Evolutionary conservation across 2,329 filamentous ascomycete species (phyloP), one percentile per base, ranked within the genome.

Genomic region (Akanthomyces uredinophilus): DNA sequence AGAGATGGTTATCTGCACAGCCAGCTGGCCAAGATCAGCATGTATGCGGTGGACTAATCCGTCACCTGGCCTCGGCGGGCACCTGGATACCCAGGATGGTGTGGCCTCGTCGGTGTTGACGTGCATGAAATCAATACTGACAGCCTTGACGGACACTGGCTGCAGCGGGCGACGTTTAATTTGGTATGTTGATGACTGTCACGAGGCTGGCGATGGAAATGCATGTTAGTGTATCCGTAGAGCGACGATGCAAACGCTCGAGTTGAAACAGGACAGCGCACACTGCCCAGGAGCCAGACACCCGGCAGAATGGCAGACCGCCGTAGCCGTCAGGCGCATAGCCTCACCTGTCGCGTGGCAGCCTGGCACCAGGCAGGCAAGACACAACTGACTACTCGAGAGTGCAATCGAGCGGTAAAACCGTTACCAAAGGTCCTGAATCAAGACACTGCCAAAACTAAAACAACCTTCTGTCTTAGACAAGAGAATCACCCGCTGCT

Each of bases 401-500:
- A 35, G 32, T 35, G 27, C 27, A 29, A 29, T 6, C 27, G 32
- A 35, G 32, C 32, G 6, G 32, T 8, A 35, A 35, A 35, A 35
- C 32, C 32, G 32, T 60, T 20, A 18, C 37, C 27, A 13, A 14
- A 49, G 37, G 47, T 27, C 20, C 37, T 35, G 47, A 27, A 52
- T 44, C 57, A 60, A 60, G 57, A 60, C 47, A 52, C 10, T 41
- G 5, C 44, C 13, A 51, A 29, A 59, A 59, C 44, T 6, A 51
- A 29, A 59, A 59, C 27, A 47, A 57, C n/a, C 11, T 29, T 52
- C 35, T 52, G 57, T 60, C 57, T 60, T 18, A 52, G 44, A 60
- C 57, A 37, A 29, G 27, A 52, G 37, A 60, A 20, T 60, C 57
- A 60, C 27, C 47, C 57, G 47, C 46, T 47, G 46, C 56, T 51